These are phyloP conservation scores for Aspergillus sojae DNA, from an alignment of 2,329 filamentous ascomycete genomes.

Conservation along the genomic window DNA sequence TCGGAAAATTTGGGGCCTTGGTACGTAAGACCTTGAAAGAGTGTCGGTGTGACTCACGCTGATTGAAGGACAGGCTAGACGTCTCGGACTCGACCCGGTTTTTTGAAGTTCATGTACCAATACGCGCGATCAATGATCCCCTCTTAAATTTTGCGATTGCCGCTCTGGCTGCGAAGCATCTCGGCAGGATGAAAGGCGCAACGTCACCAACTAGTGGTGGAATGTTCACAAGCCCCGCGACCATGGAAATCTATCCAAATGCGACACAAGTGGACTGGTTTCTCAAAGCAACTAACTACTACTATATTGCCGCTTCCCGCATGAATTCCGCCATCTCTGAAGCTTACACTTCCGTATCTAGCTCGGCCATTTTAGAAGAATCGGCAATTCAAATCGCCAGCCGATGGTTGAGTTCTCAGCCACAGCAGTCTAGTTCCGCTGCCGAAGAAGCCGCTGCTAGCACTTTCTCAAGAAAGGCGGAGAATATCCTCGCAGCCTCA, in stretches of 20 bases:
- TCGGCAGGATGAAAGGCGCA: conserved; percentile 36
- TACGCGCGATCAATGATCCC: conserved; percentile 38
- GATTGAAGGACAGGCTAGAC: conserved; percentile 34
- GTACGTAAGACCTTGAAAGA: conserved; percentile 20
- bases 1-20: conserved; percentile 40
- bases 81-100: conserved; percentile 44
- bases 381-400: conserved; percentile 33
- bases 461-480: conserved; percentile 49
- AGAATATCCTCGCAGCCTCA: conserved; percentile 63
- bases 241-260: conserved; percentile 56
- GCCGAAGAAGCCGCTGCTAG: conserved; percentile 14
- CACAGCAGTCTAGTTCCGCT: conserved; percentile 13
- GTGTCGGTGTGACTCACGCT: conserved; percentile 1
- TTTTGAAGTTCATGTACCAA: conserved; percentile 40
- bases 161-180: conserved; percentile 44
- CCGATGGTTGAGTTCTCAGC: conserved; percentile 26
- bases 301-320: conserved; percentile 59
- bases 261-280: conserved; percentile 57
- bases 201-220: conserved; percentile 24
- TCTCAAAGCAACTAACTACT: conserved; percentile 63
- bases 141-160: conserved; percentile 41
- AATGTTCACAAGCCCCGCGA: conserved; percentile 45
- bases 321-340: conserved; percentile 42
- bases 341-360: conserved; percentile 33
- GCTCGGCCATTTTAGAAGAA: conserved; percentile 32